Conservation (phyloP, 1,284 basidiomycete genomes). For the Amylostereum chailletii region DNA sequence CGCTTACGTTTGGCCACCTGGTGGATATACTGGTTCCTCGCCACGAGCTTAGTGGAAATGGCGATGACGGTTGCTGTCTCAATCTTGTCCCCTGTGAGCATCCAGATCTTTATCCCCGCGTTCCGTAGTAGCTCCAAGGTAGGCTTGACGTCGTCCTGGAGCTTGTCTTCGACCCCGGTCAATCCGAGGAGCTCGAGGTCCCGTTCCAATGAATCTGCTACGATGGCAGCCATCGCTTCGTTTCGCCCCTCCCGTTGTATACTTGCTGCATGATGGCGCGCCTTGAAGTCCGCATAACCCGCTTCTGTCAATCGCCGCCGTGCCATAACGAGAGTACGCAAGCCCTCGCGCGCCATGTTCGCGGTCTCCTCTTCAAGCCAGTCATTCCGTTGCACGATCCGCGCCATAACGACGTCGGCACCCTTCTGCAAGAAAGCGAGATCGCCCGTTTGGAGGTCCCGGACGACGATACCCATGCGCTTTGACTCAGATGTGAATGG, state of each 20-base stretch:
- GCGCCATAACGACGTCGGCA: slow-evolving; percentile 94
- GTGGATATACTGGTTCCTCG: slow-evolving; percentile 95
- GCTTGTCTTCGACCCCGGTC: slow-evolving; percentile 97
- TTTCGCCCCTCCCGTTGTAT: slow-evolving; percentile 72
- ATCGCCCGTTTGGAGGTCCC: slow-evolving; percentile 68
- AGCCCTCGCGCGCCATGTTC: slow-evolving; percentile 96
- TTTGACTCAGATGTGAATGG: slow-evolving; percentile 99
- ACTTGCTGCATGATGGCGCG: slow-evolving; percentile 72
- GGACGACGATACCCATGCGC: slow-evolving; percentile 96
- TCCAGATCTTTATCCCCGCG: slow-evolving; percentile 99
- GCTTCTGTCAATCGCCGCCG: slow-evolving; percentile 69
- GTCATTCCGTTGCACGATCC: slow-evolving; percentile 93
- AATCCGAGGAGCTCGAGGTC: slow-evolving; percentile 90
- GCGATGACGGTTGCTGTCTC: slow-evolving; percentile 99
- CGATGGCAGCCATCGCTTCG: slow-evolving; percentile 72
- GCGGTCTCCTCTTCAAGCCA: slow-evolving; percentile 99
- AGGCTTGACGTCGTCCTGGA: slow-evolving; percentile 94
- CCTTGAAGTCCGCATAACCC: slow-evolving; percentile 70
- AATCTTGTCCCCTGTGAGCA: slow-evolving; percentile 99
- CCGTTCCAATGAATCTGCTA: slow-evolving; percentile 74
- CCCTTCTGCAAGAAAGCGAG: slow-evolving; percentile 94
- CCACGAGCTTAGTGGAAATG: slow-evolving; percentile 93
- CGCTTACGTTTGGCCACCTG: slow-evolving; percentile 86
- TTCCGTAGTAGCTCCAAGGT: slow-evolving; percentile 92
- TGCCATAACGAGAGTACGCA: slow-evolving; percentile 91